Conservation (phyloP, 345 rosid genomes). For the Populus pruinosa region DNA sequence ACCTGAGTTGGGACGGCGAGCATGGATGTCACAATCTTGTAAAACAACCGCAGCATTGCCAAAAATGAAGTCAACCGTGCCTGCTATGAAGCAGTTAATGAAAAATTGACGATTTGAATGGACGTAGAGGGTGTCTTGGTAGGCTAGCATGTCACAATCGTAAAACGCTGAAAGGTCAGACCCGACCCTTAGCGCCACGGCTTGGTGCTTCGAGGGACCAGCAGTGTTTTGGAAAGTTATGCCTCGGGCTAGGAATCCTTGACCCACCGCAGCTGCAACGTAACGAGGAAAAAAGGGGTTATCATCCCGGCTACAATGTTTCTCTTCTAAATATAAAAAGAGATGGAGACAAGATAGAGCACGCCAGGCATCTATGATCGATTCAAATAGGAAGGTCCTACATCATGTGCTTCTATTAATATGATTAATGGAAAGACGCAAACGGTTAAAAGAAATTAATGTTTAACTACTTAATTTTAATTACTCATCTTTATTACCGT, state of each 20-base stretch:
- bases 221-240: conserved; percentile 82
- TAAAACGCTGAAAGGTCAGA: conserved; percentile 75
- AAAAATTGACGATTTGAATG: conserved; percentile 72
- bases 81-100: conserved; percentile 56
- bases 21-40: conserved; percentile 86
- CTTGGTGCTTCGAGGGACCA: conserved; percentile 72
- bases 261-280: conserved; percentile 72
- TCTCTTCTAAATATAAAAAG: not conserved
- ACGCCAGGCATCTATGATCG: not conserved
- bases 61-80: conserved; percentile 86
- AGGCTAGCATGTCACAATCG: conserved; percentile 68
- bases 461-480: not conserved
- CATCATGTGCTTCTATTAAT: not conserved
- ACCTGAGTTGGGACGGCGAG: conserved; percentile 71
- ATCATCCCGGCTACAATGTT: not conserved
- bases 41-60: conserved; percentile 62
- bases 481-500: not conserved
- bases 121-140: conserved; percentile 76
- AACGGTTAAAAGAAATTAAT: not conserved
- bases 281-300: not conserved
- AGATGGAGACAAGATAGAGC: not conserved
- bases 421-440: not conserved
- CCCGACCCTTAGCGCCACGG: conserved; percentile 75
- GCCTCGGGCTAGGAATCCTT: conserved; percentile 64
- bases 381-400: too few relatives aligned